Evolutionary conservation across 1,284 basidiomycete species (phyloP).

Genomic region (Trichosporon sp.): DNA sequence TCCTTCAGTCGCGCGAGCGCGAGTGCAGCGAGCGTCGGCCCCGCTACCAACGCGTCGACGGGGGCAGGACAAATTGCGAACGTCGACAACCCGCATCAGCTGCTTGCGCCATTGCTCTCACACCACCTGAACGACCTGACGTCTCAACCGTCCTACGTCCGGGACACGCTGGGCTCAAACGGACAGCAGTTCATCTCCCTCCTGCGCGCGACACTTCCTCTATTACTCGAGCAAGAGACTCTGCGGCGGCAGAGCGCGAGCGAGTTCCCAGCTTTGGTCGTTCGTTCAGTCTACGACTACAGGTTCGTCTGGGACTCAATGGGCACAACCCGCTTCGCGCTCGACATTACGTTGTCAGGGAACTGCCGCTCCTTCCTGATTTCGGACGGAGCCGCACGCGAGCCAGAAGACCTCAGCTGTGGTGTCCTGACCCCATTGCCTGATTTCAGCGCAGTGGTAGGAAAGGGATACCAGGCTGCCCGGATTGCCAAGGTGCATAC

Average conservation of each 20-base stretch:
- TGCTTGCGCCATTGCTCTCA: slow-evolving; percentile 31
- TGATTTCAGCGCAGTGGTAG: slow-evolving; percentile 15
- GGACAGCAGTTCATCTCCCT: slow-evolving; percentile 32
- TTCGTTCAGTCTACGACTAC: slow-evolving; percentile 24
- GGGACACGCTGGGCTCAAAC: slow-evolving; percentile 4
- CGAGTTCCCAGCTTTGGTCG: slow-evolving; percentile 21
- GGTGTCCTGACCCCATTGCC: slow-evolving; percentile 26
- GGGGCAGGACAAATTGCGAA: too few species aligned
- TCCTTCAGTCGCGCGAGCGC: too few species aligned
- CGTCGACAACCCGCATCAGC: slow-evolving; percentile 39
- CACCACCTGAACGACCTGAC: slow-evolving; percentile 39
- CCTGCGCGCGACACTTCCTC: slow-evolving; percentile 32
- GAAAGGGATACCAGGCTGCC: slow-evolving; percentile 21
- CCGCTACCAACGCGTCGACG: too few species aligned
- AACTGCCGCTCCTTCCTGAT: slow-evolving; percentile 21
- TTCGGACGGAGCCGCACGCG: slow-evolving; percentile 21
- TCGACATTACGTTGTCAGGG: slow-evolving; percentile 21
- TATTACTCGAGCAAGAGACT: slow-evolving; percentile 25
- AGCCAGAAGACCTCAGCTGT: slow-evolving; percentile 18
- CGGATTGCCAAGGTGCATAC: slow-evolving; percentile 11
- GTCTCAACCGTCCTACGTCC: neutral
- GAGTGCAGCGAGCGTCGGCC: too few species aligned
- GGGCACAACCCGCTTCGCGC: slow-evolving; percentile 18
- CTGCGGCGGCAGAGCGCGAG: slow-evolving; percentile 10
- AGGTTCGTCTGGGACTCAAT: slow-evolving; percentile 33